phyloP scores from a whole-genome alignment of 2,329 filamentous ascomycete species.

The Alternaria sp. region DNA sequence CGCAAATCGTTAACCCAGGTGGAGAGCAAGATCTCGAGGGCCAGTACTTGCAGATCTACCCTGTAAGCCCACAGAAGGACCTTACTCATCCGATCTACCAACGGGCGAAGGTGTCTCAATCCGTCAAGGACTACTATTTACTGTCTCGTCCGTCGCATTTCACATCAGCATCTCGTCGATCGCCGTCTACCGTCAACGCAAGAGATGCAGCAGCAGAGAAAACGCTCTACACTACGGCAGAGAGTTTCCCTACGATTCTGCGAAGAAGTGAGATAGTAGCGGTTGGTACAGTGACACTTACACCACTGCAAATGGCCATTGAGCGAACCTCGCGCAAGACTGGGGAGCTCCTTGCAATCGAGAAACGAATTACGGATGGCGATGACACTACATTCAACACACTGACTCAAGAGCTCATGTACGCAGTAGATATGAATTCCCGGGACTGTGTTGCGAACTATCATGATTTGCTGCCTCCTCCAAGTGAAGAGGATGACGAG shows the following conservation, averaged over 20 bases:
- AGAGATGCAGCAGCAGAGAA: constrained; percentile 84
- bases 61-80: constrained; percentile 84
- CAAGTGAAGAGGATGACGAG: constrained; percentile 46
- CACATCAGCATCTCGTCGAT: constrained; percentile 76
- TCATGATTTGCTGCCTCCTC: constrained; percentile 73
- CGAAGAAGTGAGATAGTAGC: constrained; percentile 84
- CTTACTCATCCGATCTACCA: constrained; percentile 85
- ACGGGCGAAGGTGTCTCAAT: constrained; percentile 81
- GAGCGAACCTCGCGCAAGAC: constrained; percentile 93
- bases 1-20: constrained; percentile 77
- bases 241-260: constrained; percentile 90
- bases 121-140: constrained; percentile 86
- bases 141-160: constrained; percentile 81
- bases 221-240: constrained; percentile 81
- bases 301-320: constrained; percentile 84
- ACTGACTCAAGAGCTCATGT: constrained; percentile 77
- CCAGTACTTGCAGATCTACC: constrained; percentile 84
- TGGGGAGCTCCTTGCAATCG: constrained; percentile 78
- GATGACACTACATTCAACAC: constrained; percentile 74
- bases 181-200: constrained; percentile 71
- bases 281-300: constrained; percentile 71
- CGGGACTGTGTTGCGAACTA: constrained; percentile 83
- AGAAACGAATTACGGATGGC: constrained; percentile 76
- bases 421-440: constrained; percentile 77
- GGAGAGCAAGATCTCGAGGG: constrained; percentile 85